Percentiles rank a stretch among this genome's conserved stretches.
Evolutionary conservation across 2,329 filamentous ascomycete species (phyloP).

Genomic region (Beauveria medogensis): DNA sequence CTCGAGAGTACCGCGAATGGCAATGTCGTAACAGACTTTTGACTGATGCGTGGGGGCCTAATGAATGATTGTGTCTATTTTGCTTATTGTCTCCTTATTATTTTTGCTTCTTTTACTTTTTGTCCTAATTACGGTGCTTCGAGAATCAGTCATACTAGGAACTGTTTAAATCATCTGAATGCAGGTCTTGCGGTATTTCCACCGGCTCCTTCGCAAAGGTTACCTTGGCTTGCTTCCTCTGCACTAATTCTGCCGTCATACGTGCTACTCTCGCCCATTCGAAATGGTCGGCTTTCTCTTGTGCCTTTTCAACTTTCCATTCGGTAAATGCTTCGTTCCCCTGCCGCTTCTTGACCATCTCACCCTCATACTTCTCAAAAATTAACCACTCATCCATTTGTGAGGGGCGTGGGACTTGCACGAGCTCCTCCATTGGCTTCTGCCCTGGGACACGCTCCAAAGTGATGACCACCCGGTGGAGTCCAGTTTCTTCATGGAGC

Average conservation of each 20-base stretch:
- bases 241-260: slow-evolving; percentile 19
- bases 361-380: slow-evolving; percentile 39
- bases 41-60: too few relatives aligned
- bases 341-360: slow-evolving; percentile 29
- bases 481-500: slow-evolving; percentile 29
- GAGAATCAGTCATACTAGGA: too few relatives aligned
- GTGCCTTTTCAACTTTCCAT: slow-evolving; percentile 30
- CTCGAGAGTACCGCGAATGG: background rate
- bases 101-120: too few relatives aligned
- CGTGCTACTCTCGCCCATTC: slow-evolving; percentile 21
- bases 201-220: background rate
- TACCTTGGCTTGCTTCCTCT: slow-evolving; percentile 6
- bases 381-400: slow-evolving; percentile 49
- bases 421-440: slow-evolving; percentile 32
- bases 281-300: slow-evolving; percentile 21
- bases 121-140: too few relatives aligned
- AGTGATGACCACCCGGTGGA: slow-evolving; percentile 36
- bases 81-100: too few relatives aligned
- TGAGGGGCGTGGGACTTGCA: slow-evolving; percentile 41
- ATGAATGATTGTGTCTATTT: too few relatives aligned
- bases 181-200: background rate
- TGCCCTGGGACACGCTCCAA: slow-evolving; percentile 38
- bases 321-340: slow-evolving; percentile 33
- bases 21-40: too few relatives aligned
- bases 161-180: background rate